Conservation (phyloP, 2,329 filamentous ascomycete species). For the Elsinoe perseae region DNA sequence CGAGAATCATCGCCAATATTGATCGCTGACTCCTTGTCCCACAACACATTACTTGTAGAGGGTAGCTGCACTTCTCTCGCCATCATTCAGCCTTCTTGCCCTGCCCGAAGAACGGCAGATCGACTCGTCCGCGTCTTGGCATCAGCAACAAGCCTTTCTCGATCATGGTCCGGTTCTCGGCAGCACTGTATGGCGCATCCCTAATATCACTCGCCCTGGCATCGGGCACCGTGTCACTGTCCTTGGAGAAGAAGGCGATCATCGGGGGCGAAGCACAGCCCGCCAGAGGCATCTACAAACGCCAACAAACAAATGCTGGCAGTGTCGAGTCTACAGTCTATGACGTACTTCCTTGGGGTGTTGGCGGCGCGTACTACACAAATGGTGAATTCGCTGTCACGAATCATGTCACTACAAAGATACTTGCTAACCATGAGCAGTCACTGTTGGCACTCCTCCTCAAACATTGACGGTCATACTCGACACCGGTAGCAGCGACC, state of each 20-base stretch:
- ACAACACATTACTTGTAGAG: too few relatives aligned
- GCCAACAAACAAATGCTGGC: conserved; percentile 14
- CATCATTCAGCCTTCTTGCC: neutral
- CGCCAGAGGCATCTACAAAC: conserved; percentile 30
- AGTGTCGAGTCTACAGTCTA: conserved; percentile 25
- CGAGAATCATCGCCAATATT: neutral
- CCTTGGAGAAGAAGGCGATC: neutral
- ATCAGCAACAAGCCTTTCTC: neutral
- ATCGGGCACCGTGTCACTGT: conserved; percentile 3
- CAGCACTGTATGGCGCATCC: neutral
- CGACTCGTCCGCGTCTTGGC: neutral
- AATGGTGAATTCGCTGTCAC: conserved; percentile 20
- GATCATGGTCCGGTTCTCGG: neutral
- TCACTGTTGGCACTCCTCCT: conserved; percentile 29
- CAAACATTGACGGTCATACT: conserved; percentile 28
- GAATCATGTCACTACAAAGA: neutral
- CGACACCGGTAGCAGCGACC: conserved; percentile 30
- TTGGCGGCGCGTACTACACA: conserved; percentile 30
- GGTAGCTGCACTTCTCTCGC: neutral
- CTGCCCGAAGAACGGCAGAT: neutral
- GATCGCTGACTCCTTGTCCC: too few relatives aligned
- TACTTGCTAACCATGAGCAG: conserved; percentile 14
- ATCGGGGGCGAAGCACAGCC: conserved; percentile 38
- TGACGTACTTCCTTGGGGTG: conserved; percentile 27
- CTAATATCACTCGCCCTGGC: neutral